These are phyloP conservation scores for Bacterosira constricta DNA, from an alignment of 108 stramenopile species.

Conservation along the genomic window DNA sequence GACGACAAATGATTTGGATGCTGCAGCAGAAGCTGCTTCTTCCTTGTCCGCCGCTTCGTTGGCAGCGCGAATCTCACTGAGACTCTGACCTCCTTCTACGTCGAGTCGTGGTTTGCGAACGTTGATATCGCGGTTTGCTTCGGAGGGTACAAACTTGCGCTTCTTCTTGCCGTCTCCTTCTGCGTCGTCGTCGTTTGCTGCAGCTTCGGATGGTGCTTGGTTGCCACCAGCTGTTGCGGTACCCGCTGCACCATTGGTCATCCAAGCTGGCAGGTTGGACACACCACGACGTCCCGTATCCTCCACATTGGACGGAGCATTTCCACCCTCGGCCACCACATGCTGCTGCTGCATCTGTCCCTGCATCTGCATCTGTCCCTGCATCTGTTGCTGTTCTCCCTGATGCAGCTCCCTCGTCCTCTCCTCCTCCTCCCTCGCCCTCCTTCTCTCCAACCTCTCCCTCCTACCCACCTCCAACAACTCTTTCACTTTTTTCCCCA, in stretches of 20 bases:
- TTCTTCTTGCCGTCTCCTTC: slow-evolving; percentile 26
- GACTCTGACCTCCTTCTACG: slow-evolving; percentile 29
- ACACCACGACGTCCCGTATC: slow-evolving; percentile 62
- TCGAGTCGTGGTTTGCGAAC: slow-evolving; percentile 45
- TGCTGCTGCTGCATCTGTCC: slow-evolving; percentile 5
- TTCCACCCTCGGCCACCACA: background rate
- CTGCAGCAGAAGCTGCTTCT: background rate
- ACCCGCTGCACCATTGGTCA: slow-evolving; percentile 55
- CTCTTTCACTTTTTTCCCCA: slow-evolving; percentile 59
- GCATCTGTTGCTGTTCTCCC: slow-evolving; percentile 6
- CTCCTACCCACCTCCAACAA: slow-evolving; percentile 54
- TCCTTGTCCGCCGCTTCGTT: slow-evolving; percentile 49
- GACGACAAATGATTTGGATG: slow-evolving; percentile 14
- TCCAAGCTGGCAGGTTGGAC: slow-evolving; percentile 85
- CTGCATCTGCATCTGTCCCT: slow-evolving; percentile 19
- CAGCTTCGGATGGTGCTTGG: slow-evolving; percentile 9
- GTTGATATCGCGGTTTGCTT: slow-evolving; percentile 52
- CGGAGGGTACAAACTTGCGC: slow-evolving; percentile 53
- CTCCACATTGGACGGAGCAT: slow-evolving; percentile 6
- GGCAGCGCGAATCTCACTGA: slow-evolving; percentile 50
- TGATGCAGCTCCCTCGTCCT: slow-evolving; percentile 8
- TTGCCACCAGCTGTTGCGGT: background rate
- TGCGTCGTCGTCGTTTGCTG: slow-evolving; percentile 34
- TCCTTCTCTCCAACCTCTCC: slow-evolving; percentile 37
- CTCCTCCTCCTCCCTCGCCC: slow-evolving; percentile 33